Evolutionary conservation across 495 filamentous ascomycete genomes (phyloP).

Genomic region (Daldinia concentrica): DNA sequence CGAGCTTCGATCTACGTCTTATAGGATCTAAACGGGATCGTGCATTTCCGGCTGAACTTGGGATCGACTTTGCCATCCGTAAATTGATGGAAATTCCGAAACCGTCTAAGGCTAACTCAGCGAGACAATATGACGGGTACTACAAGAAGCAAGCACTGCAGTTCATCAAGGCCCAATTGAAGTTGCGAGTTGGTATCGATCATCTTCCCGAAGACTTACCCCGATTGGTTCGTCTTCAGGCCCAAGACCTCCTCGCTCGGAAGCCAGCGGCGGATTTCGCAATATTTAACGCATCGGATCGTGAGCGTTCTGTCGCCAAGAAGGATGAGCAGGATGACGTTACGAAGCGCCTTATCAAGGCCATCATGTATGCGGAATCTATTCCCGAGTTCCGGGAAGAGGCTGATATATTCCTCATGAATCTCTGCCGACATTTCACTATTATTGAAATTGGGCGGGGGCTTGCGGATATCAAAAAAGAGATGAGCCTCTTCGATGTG

Average conservation of each 20-base stretch:
- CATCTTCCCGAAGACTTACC: slow-evolving; percentile 88
- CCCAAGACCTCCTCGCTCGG: slow-evolving; percentile 78
- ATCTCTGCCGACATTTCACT: slow-evolving; percentile 88
- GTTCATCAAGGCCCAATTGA: slow-evolving; percentile 84
- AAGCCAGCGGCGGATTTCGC: slow-evolving; percentile 71
- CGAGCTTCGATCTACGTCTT: slow-evolving; percentile 86
- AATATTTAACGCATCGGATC: slow-evolving; percentile 73
- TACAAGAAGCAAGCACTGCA: slow-evolving; percentile 94
- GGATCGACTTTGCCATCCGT: slow-evolving; percentile 86
- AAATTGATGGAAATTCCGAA: slow-evolving; percentile 84
- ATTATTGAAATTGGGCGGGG: slow-evolving; percentile 88
- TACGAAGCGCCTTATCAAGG: slow-evolving; percentile 86
- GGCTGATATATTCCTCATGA: slow-evolving; percentile 75
- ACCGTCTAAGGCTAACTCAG: slow-evolving; percentile 52
- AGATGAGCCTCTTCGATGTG: slow-evolving; percentile 79
- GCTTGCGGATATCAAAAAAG: slow-evolving; percentile 77
- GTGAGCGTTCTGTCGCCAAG: slow-evolving; percentile 84
- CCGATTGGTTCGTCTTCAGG: slow-evolving; percentile 83
- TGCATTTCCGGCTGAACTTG: slow-evolving; percentile 83
- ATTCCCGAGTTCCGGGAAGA: slow-evolving; percentile 79
- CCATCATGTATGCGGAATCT: slow-evolving; percentile 85
- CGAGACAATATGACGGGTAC: slow-evolving; percentile 78
- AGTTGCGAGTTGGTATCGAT: slow-evolving; percentile 88
- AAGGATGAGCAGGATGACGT: slow-evolving; percentile 81
- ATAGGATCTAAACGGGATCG: slow-evolving; percentile 87